Conservation (phyloP, 768 basidiomycete species). For the Lepiota brunneoincarnata region DNA sequence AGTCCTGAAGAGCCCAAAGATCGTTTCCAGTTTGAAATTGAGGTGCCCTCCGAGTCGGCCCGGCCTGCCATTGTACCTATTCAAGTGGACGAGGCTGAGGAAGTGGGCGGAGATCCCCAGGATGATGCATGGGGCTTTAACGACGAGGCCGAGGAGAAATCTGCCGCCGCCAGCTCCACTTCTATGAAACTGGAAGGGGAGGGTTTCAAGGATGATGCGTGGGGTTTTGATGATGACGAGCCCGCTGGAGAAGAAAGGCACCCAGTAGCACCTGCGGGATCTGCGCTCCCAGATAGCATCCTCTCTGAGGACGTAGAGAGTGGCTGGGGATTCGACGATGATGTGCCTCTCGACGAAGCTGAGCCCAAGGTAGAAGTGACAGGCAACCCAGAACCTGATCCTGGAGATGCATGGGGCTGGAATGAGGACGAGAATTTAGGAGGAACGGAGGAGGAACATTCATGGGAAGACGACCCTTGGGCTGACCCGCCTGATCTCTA, state of each 20-base stretch:
- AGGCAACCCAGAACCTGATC: constrained; percentile 34
- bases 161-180: constrained; percentile 12
- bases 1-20: constrained; percentile 31
- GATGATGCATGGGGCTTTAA: constrained; percentile 33
- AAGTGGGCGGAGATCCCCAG: constrained; percentile 38
- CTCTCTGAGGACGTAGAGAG: constrained; percentile 33
- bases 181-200: constrained; percentile 15
- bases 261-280: neutral
- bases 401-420: constrained; percentile 76
- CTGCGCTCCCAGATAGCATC: constrained; percentile 19
- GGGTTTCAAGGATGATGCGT: constrained; percentile 35
- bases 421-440: constrained; percentile 49
- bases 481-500: constrained; percentile 36
- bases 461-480: constrained; percentile 76
- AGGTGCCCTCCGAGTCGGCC: constrained; percentile 27
- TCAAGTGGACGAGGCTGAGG: constrained; percentile 21
- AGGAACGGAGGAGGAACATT: constrained; percentile 32
- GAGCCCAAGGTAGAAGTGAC: constrained; percentile 15
- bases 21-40: constrained; percentile 41
- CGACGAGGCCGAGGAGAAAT: constrained; percentile 18
- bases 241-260: neutral
- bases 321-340: constrained; percentile 57
- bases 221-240: constrained; percentile 49
- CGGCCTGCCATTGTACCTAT: constrained; percentile 28
- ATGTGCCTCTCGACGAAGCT: constrained; percentile 23